phyloP scores from a whole-genome alignment of 768 basidiomycete genomes.

The Phylloporus rhodoxanthus region DNA sequence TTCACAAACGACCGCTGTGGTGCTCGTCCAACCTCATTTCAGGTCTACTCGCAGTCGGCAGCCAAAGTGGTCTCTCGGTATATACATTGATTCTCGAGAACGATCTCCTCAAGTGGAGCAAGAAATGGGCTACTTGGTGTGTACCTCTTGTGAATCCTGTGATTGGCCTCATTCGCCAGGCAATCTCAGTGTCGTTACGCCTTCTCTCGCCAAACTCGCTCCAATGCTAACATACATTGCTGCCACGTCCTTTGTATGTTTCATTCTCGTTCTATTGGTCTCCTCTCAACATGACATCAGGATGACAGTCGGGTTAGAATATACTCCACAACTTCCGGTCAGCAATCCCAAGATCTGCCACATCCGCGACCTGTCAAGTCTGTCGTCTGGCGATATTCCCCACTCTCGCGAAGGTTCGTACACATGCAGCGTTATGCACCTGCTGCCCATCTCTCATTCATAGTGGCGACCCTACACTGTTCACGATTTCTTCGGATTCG shows the following conservation, averaged over 20 bases:
- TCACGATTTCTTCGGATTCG: constrained; percentile 78
- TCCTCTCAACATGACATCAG: constrained; percentile 32
- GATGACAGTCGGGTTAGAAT: constrained; percentile 53
- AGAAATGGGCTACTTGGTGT: constrained; percentile 69
- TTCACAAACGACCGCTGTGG: neutral
- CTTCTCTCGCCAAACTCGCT: constrained; percentile 56
- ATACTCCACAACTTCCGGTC: constrained; percentile 68
- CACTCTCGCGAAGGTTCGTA: constrained; percentile 57
- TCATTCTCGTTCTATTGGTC: neutral
- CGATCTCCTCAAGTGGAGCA: constrained; percentile 77
- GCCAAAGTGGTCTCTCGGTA: constrained; percentile 52
- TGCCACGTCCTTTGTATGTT: constrained; percentile 51
- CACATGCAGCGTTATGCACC: neutral
- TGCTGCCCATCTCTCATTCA: constrained; percentile 3
- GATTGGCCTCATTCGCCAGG: constrained; percentile 9
- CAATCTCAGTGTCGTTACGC: constrained; percentile 40
- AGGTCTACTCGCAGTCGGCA: constrained; percentile 76
- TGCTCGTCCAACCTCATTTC: constrained; percentile 24
- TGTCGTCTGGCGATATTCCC: constrained; percentile 68
- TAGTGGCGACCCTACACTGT: constrained; percentile 74
- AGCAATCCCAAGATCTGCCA: constrained; percentile 58
- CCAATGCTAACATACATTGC: constrained; percentile 74
- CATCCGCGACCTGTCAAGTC: constrained; percentile 73
- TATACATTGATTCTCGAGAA: constrained; percentile 76
- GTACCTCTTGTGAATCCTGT: constrained; percentile 13